These are phyloP conservation scores for Piromyces finnis DNA, from an alignment of 192 early-diverging fungal species.

Conservation along the genomic window DNA sequence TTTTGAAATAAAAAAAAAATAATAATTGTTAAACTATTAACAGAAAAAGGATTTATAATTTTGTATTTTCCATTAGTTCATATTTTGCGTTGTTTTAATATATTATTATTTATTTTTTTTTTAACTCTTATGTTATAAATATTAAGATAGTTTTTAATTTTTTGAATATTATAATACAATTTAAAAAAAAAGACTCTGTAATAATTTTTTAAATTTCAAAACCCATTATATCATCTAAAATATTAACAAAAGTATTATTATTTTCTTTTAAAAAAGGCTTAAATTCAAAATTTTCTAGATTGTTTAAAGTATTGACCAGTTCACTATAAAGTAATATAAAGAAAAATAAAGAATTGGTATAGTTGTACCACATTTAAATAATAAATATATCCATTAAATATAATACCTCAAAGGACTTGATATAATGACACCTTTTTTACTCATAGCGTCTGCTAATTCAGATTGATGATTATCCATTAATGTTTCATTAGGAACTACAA, in stretches of 20 bases:
- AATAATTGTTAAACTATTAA: too few species aligned
- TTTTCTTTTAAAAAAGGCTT: not conserved
- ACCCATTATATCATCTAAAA: not conserved
- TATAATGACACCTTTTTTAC: conserved; percentile 15
- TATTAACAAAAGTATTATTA: not conserved
- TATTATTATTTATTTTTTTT: too few species aligned
- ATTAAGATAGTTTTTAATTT: too few species aligned
- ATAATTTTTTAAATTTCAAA: not conserved
- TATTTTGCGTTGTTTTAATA: too few species aligned
- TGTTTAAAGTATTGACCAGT: not conserved
- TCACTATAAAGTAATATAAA: not conserved
- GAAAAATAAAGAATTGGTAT: not conserved
- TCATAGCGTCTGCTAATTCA: conserved; percentile 59
- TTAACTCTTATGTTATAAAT: too few species aligned
- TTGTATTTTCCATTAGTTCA: too few species aligned
- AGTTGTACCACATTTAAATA: not conserved
- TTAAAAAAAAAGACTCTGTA: too few species aligned
- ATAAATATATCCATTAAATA: conserved; percentile 43
- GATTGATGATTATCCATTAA: conserved; percentile 79
- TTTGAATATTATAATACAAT: too few species aligned
- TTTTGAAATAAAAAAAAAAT: too few species aligned
- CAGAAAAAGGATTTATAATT: too few species aligned
- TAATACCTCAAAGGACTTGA: conserved; percentile 33
- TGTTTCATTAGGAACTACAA: conserved; percentile 53
- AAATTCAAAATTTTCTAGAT: not conserved